A percentile compares a stretch with the other conserved stretches of the same genome.
These are phyloP conservation scores for Colletotrichum sansevieriae DNA, from an alignment of 2,329 filamentous ascomycete species.

Conservation along the genomic window DNA sequence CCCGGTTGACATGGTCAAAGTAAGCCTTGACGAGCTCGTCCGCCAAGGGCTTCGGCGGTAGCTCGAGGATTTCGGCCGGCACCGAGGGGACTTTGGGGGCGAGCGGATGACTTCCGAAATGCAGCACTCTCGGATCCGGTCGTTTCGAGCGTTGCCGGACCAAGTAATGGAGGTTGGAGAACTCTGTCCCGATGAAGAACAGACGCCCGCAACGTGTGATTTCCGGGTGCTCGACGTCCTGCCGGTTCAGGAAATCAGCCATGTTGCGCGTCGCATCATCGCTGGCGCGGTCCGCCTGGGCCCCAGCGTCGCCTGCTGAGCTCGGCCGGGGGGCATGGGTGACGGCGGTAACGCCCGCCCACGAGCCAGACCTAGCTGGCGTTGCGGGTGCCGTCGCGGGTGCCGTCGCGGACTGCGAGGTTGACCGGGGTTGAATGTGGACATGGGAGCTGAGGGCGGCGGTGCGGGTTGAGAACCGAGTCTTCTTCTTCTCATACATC, in stretches of 20 bases:
- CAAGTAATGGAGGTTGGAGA: conserved; percentile 68
- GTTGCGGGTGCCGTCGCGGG: conserved; percentile 44
- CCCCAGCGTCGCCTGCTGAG: conserved; percentile 11
- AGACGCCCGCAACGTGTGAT: conserved; percentile 62
- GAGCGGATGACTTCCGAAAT: conserved; percentile 52
- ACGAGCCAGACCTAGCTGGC: conserved; percentile 38
- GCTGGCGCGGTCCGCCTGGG: conserved; percentile 44
- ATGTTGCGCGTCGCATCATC: conserved; percentile 59
- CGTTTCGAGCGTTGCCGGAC: conserved; percentile 58
- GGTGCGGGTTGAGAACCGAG: conserved; percentile 51
- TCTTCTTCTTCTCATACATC: conserved; percentile 65
- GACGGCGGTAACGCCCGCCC: conserved; percentile 1
- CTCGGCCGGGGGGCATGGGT: conserved; percentile 6
- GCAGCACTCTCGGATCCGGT: conserved; percentile 46
- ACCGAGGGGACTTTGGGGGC: conserved; percentile 56
- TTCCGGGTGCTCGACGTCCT: conserved; percentile 58
- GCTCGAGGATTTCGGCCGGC: conserved; percentile 60
- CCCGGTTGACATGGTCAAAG: conserved; percentile 63
- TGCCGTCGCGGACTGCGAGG: conserved; percentile 45
- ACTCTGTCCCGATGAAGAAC: conserved; percentile 67
- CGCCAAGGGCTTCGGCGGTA: conserved; percentile 61
- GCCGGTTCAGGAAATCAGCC: conserved; percentile 63
- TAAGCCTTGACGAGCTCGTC: conserved; percentile 65
- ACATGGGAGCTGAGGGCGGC: conserved; percentile 49
- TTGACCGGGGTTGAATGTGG: conserved; percentile 59